Evolutionary conservation across 176 grass and related monocot genomes (phyloP).

Genomic region (Phragmites australis): DNA sequence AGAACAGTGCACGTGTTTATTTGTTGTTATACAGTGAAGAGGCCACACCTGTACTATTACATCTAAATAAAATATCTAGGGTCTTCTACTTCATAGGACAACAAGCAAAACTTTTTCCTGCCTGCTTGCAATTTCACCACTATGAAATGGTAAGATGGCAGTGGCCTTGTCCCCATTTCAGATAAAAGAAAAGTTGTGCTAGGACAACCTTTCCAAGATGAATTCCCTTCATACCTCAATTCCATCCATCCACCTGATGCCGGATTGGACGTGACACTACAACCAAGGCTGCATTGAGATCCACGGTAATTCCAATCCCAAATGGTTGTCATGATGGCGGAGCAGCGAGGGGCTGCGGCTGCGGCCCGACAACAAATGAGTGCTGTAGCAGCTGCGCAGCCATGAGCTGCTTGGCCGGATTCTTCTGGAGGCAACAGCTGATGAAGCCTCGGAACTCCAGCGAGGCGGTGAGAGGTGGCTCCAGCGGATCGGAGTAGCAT

Average conservation of each 20-base stretch:
- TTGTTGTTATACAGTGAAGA: too few relatives aligned
- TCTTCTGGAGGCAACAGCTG: conserved; percentile 66
- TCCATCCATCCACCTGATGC: too few relatives aligned
- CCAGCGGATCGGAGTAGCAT: conserved; percentile 56
- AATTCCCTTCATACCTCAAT: too few relatives aligned
- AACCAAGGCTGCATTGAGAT: too few relatives aligned
- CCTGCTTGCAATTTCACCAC: neutral
- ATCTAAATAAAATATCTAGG: neutral
- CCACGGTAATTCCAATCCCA: too few relatives aligned
- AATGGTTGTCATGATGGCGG: too few relatives aligned
- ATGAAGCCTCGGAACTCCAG: conserved; percentile 62
- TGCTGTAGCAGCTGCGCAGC: conserved; percentile 68
- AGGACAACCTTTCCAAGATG: too few relatives aligned
- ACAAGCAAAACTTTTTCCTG: neutral
- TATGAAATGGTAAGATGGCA: neutral
- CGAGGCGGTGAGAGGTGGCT: conserved; percentile 47
- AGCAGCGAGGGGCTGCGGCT: neutral
- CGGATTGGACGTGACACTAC: too few relatives aligned
- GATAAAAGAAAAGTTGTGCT: neutral
- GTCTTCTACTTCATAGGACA: neutral
- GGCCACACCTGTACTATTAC: neutral
- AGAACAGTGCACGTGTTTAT: neutral
- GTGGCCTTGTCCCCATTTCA: neutral
- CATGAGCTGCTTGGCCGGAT: conserved; percentile 35
- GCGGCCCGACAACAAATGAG: conserved; percentile 47